These are phyloP conservation scores for Rhizoclosmatium globosum DNA, from an alignment of 192 early-diverging fungal species.

Conservation along the genomic window DNA sequence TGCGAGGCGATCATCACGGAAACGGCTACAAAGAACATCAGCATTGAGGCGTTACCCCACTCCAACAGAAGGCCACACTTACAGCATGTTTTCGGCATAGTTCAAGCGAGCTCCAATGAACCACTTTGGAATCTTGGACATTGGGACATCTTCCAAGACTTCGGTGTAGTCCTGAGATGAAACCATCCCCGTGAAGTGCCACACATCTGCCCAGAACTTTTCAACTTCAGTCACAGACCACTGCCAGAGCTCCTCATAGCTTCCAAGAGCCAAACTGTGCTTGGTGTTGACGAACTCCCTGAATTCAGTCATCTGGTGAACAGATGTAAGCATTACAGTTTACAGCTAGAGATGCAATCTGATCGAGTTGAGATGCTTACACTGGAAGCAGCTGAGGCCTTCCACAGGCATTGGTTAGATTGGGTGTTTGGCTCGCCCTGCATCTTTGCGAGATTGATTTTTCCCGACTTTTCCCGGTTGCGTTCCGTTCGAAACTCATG, in stretches of 20 bases:
- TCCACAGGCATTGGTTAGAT: background rate
- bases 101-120: conserved; percentile 86
- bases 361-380: no score
- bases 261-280: conserved; percentile 67
- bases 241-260: conserved; percentile 80
- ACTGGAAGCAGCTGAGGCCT: background rate
- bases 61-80: background rate
- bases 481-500: background rate
- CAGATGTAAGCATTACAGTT: no score
- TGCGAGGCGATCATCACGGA: conserved; percentile 44
- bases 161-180: conserved; percentile 49
- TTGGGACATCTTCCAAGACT: conserved; percentile 79
- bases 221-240: conserved; percentile 83
- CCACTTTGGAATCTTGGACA: conserved; percentile 92
- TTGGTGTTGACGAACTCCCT: conserved; percentile 74
- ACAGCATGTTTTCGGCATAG: conserved; percentile 87
- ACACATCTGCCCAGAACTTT: conserved; percentile 88
- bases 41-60: background rate
- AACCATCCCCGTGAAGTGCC: conserved; percentile 77
- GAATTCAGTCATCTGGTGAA: conserved; percentile 57
- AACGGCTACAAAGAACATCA: conserved; percentile 6
- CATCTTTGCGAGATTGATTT: background rate
- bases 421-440: background rate
- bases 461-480: background rate
- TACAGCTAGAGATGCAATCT: no score